Evolutionary conservation across 139 green algal genomes (phyloP).

Genomic region (Pleodorina starrii): DNA sequence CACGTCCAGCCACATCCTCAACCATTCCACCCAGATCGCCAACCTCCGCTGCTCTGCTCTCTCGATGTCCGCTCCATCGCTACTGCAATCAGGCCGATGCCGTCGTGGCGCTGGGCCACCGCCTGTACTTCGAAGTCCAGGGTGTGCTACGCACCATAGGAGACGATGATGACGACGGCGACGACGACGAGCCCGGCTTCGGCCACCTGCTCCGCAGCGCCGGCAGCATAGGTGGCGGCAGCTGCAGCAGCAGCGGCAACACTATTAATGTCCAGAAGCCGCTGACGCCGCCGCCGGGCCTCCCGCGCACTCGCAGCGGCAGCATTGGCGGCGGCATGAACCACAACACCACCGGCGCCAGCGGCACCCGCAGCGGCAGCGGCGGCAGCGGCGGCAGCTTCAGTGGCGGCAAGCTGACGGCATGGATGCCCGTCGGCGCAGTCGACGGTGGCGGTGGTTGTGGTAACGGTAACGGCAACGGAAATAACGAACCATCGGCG

Average conservation of each 20-base stretch:
- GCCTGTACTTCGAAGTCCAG: conserved; percentile 8
- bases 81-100: not conserved
- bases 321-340: not conserved
- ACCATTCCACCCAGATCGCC: too few species aligned
- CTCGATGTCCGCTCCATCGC: too few species aligned
- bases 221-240: not conserved
- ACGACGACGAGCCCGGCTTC: not conserved
- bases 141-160: not conserved
- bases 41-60: too few species aligned
- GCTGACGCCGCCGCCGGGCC: not conserved
- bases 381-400: not conserved
- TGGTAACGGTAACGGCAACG: not conserved
- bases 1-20: too few species aligned
- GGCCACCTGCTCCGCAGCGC: not conserved
- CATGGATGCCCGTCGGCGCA: not conserved
- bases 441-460: not conserved
- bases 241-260: conserved; percentile 1
- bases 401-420: not conserved
- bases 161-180: not conserved
- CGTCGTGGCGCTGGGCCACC: not conserved
- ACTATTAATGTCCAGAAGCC: not conserved
- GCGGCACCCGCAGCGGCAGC: not conserved
- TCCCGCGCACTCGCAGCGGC: not conserved
- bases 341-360: too few species aligned
- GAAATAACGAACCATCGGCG: not conserved